Conservation (phyloP, 371 early-diverging fungal species). For the Apophysomyces ossiformis region DNA sequence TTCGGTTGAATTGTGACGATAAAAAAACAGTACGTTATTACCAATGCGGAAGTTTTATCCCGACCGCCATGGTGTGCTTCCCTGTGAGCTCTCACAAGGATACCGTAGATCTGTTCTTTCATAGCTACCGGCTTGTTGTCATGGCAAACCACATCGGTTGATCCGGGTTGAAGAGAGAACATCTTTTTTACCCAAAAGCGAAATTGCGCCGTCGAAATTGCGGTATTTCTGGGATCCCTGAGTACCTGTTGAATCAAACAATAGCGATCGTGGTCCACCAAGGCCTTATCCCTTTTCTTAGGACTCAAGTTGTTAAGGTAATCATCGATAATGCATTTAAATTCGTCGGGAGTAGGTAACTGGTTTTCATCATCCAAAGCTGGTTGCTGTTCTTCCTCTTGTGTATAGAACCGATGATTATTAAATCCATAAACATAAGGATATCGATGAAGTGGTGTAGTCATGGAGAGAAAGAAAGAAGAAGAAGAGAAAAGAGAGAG, state of each 20-base stretch:
- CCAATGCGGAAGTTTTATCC: slow-evolving; percentile 69
- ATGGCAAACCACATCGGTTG: slow-evolving; percentile 54
- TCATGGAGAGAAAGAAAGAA: not conserved
- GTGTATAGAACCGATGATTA: not conserved
- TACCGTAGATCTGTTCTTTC: slow-evolving; percentile 59
- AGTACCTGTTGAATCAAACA: slow-evolving; percentile 58
- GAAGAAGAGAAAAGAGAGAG: slow-evolving; percentile 2
- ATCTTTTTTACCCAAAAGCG: slow-evolving; percentile 73
- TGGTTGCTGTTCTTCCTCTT: slow-evolving; percentile 13
- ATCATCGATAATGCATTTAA: slow-evolving; percentile 47
- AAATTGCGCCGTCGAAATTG: slow-evolving; percentile 69
- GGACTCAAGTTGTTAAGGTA: slow-evolving; percentile 59
- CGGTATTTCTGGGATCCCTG: slow-evolving; percentile 64
- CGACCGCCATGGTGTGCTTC: slow-evolving; percentile 68
- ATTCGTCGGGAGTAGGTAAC: slow-evolving; percentile 38
- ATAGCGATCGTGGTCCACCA: slow-evolving; percentile 58
- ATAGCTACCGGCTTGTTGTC: slow-evolving; percentile 63
- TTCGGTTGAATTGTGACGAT: slow-evolving; percentile 3
- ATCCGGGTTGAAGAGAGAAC: slow-evolving; percentile 49
- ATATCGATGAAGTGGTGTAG: not conserved
- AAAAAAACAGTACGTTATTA: slow-evolving; percentile 25
- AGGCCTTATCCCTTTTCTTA: slow-evolving; percentile 68
- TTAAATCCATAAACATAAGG: slow-evolving; percentile 3
- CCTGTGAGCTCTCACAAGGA: slow-evolving; percentile 59
- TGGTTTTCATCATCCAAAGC: slow-evolving; percentile 43